phyloP scores from a whole-genome alignment of 495 filamentous ascomycete genomes.

The Mycothermus thermophilus region DNA sequence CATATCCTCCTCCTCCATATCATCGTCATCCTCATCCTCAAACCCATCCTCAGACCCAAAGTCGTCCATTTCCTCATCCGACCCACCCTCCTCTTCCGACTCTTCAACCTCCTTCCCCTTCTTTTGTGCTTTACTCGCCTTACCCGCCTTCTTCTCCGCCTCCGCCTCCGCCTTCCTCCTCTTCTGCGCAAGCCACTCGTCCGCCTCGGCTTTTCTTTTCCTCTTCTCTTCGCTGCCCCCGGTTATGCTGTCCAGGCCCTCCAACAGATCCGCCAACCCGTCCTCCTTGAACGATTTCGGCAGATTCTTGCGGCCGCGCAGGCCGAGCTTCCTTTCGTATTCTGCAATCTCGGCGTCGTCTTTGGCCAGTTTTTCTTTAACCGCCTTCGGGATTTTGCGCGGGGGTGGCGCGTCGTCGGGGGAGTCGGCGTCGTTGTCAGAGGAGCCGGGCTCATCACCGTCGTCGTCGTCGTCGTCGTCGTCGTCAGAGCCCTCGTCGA shows the following conservation, averaged over 20 bases:
- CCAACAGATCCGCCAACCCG: slow-evolving; percentile 66
- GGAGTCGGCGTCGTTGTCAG: slow-evolving; percentile 11
- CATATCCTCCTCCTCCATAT: background rate
- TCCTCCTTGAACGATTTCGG: slow-evolving; percentile 72
- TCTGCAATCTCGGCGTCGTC: slow-evolving; percentile 83
- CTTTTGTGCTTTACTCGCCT: slow-evolving; percentile 17
- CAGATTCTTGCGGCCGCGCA: slow-evolving; percentile 63
- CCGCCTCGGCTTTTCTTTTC: slow-evolving; percentile 50
- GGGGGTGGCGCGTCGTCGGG: slow-evolving; percentile 13
- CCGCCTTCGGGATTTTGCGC: slow-evolving; percentile 37
- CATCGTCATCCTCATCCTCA: slow-evolving; percentile 15
- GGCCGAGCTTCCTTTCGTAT: slow-evolving; percentile 75
- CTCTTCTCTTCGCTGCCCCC: slow-evolving; percentile 46
- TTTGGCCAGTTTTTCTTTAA: slow-evolving; percentile 49
- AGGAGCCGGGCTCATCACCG: slow-evolving; percentile 22
- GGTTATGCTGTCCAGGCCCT: slow-evolving; percentile 44
- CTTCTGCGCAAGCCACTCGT: slow-evolving; percentile 37
- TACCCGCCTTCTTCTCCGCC: slow-evolving; percentile 6
- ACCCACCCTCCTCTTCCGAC: background rate
- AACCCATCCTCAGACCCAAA: slow-evolving; percentile 8
- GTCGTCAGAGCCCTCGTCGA: slow-evolving; percentile 15
- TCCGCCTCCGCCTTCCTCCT: slow-evolving; percentile 28
- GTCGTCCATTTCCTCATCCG: slow-evolving; percentile 12
- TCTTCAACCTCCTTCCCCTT: slow-evolving; percentile 20
- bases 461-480: slow-evolving; percentile 11